Evolutionary conservation across 371 early-diverging fungal genomes (phyloP).

Genomic region (Mortierella sp.): DNA sequence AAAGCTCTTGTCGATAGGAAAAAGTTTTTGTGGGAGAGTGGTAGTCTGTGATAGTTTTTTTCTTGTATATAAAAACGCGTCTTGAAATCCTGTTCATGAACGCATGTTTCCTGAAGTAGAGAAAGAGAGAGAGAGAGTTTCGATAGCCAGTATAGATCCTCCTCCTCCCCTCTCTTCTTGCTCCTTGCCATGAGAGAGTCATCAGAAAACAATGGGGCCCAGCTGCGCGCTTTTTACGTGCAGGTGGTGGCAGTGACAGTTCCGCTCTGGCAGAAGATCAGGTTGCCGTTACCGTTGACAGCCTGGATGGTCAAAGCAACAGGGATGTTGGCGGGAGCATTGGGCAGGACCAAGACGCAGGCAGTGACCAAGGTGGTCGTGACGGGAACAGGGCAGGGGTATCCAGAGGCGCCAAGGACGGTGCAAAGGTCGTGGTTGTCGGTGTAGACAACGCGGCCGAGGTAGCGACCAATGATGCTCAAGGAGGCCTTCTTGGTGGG

Average conservation of each 20-base stretch:
- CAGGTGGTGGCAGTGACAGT: slow-evolving; percentile 32
- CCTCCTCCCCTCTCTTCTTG: no score
- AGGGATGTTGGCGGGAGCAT: slow-evolving; percentile 13
- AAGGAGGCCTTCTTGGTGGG: slow-evolving; percentile 2
- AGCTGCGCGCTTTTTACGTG: no score
- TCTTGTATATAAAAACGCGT: no score
- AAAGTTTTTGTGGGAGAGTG: no score
- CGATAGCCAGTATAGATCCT: no score
- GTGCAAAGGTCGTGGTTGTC: slow-evolving; percentile 26
- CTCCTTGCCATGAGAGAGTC: no score
- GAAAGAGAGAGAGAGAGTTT: no score
- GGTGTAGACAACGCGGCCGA: slow-evolving; percentile 30
- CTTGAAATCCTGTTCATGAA: no score
- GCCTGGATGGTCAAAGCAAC: slow-evolving; percentile 26
- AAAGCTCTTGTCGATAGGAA: no score
- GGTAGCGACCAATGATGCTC: slow-evolving; percentile 15
- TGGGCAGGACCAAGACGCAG: slow-evolving; percentile 22
- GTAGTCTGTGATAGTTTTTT: no score
- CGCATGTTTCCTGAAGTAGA: no score
- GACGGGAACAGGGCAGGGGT: slow-evolving; percentile 19
- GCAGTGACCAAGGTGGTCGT: slow-evolving; percentile 9
- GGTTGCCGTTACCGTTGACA: slow-evolving; percentile 33
- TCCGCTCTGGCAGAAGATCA: slow-evolving; percentile 34
- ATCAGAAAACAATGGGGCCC: no score
- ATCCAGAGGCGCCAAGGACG: slow-evolving; percentile 7